Base-by-base conservation (phyloP, 148 eudicot genomes). In the Rhododendron williamsianum region DNA sequence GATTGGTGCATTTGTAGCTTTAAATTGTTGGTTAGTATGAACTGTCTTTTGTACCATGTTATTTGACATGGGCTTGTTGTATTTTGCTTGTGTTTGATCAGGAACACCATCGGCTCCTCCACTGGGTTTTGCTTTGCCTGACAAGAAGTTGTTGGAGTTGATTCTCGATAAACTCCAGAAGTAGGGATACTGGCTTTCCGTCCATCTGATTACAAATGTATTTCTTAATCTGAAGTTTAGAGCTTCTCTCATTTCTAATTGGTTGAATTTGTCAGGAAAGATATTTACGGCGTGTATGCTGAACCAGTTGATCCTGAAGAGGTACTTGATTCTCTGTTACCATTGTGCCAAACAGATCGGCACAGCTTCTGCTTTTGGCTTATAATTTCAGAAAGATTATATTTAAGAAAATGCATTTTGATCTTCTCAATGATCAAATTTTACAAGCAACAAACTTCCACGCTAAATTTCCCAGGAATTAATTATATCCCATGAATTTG, bases 281-380 rank as follows among this genome's bases (percentile, higher is more conserved):
- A 97, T 86, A 95, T 90, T 15, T 97, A 95, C 87, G 98, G 98
- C 79, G 99, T 93, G 77, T 97, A 91, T 88, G 94, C 99, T n/a
- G 99, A 95, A 56, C 98, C 99, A 0, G 98, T 95, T 83, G 98
- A 95, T 91, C 98, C 99, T 21, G 99, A 97, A 60, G 99, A 97
- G 98, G 99, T 97, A 84, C 25, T 80, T 19, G 23, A 45, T 78
- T 83, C 36, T 52, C 30, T 85, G 35, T 65, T 27, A 43, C 60
- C 60, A 16, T 16, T 54, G 60, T 54, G 60, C 18, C 74, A 30
- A 69, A 69, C 74, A 69, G 74, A 69, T 27, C 1, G 6, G 35
- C 36, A 25, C 38, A 11, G 33, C 15, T 69, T 69, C 74, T 69
- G 16, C 74, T 69, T 69, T 69, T 27, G 74, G 74, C 74, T 69